phyloP scores from a whole-genome alignment of 768 basidiomycete genomes.

The Phanerochaete sordida region DNA sequence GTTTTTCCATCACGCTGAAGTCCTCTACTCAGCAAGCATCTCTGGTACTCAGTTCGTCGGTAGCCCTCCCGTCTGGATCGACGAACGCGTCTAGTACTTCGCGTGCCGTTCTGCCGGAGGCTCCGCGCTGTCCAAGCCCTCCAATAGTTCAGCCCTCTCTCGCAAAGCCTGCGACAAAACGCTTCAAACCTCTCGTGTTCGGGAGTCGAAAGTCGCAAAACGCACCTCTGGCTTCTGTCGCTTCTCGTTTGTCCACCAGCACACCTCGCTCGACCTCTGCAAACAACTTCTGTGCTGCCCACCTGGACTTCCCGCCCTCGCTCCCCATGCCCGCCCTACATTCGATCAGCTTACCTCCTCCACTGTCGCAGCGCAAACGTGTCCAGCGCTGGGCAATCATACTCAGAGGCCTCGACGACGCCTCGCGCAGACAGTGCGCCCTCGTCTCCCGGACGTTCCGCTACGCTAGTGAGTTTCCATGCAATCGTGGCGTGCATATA shows the following conservation, averaged over 20 bases:
- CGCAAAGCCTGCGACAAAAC: conserved; percentile 18
- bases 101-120: no score
- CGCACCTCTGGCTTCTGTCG: not conserved
- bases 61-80: no score
- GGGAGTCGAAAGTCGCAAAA: not conserved
- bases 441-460: conserved; percentile 58
- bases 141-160: conserved; percentile 1
- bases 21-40: no score
- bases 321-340: conserved; percentile 25
- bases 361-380: conserved; percentile 52
- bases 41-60: no score
- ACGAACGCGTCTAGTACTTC: no score
- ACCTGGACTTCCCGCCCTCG: conserved; percentile 34
- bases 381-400: conserved; percentile 51
- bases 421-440: conserved; percentile 43
- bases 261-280: no score
- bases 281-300: conserved; percentile 1
- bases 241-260: not conserved
- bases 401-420: conserved; percentile 42
- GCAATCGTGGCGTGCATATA: not conserved
- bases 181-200: conserved; percentile 18
- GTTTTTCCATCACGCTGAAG: no score
- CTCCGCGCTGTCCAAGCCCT: no score
- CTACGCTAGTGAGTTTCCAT: conserved; percentile 49
- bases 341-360: conserved; percentile 54